Conservation (phyloP, 768 basidiomycete species). For the Gymnopilus dilepis region DNA sequence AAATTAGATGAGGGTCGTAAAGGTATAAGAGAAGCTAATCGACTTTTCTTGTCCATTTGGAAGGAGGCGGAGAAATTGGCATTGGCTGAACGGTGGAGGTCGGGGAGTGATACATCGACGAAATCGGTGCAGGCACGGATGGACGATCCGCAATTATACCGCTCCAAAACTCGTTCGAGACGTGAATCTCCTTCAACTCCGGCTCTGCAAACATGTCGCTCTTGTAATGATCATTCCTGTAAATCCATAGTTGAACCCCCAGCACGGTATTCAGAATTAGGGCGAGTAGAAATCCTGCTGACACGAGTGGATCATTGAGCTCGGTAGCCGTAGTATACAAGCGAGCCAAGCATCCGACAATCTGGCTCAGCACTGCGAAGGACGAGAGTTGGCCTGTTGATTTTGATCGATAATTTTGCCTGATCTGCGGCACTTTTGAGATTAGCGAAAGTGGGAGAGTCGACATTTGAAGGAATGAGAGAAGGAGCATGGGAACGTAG, state of each 20-base stretch:
- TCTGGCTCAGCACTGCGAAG: constrained; percentile 88
- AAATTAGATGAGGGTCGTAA: not conserved
- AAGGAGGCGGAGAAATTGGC: constrained; percentile 46
- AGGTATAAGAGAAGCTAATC: constrained; percentile 44
- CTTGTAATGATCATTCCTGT: constrained; percentile 64
- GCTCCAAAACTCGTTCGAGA: not conserved
- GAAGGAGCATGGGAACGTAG: constrained; percentile 47
- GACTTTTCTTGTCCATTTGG: constrained; percentile 75
- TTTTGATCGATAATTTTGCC: constrained; percentile 71
- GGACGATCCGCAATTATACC: not conserved
- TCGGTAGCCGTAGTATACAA: constrained; percentile 94
- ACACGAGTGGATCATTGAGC: constrained; percentile 80
- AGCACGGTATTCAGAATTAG: constrained; percentile 82
- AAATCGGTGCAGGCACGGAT: constrained; percentile 9
- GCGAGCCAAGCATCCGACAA: constrained; percentile 88
- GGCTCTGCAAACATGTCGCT: constrained; percentile 20
- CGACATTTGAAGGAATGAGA: constrained; percentile 78
- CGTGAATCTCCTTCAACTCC: constrained; percentile 17
- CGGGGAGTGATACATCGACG: constrained; percentile 5
- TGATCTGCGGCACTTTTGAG: constrained; percentile 94
- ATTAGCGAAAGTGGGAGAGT: constrained; percentile 92
- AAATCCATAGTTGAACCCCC: constrained; percentile 83
- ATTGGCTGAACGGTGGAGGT: constrained; percentile 40
- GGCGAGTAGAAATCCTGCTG: constrained; percentile 84
- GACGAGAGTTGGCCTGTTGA: constrained; percentile 95